phyloP scores from a whole-genome alignment of 169 alveolate genomes.

The Theileria parva region DNA sequence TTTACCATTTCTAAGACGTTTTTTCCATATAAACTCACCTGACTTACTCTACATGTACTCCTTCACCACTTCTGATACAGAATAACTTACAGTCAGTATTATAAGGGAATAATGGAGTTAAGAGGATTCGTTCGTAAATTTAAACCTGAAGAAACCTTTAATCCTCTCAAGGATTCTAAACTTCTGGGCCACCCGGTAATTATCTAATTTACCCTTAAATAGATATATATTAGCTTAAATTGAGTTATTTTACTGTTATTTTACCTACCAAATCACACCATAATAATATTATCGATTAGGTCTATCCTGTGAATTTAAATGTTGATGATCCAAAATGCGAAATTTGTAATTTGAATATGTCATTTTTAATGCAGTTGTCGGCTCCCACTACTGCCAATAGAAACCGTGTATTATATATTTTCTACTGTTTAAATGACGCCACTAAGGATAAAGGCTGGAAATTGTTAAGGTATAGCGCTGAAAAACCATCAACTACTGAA shows the following conservation, averaged over 20 bases:
- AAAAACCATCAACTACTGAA: not conserved
- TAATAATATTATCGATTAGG: not conserved
- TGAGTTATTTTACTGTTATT: no score
- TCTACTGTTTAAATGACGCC: constrained; percentile 41
- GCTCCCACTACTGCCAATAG: constrained; percentile 3
- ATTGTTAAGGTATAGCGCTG: constrained; percentile 15
- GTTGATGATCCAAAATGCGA: constrained; percentile 21
- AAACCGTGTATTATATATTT: constrained; percentile 24
- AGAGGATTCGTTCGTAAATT: constrained; percentile 33
- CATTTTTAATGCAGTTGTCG: constrained; percentile 52
- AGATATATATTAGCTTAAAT: no score
- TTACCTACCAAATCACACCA: not conserved
- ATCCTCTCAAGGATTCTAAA: constrained; percentile 39
- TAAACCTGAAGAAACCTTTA: constrained; percentile 41
- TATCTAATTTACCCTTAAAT: not conserved
- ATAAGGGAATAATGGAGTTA: constrained; percentile 19
- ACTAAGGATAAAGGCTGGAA: constrained; percentile 39
- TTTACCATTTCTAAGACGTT: constrained; percentile 48
- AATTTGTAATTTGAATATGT: constrained; percentile 16
- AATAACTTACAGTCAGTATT: not conserved
- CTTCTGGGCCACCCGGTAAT: constrained; percentile 48
- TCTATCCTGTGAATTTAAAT: not conserved
- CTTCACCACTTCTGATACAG: constrained; percentile 6
- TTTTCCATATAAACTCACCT: constrained; percentile 38
- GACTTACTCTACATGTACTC: constrained; percentile 64